Evolutionary conservation across 495 filamentous ascomycete species (phyloP), one percentile per base, ranked within the genome.

Genomic region (Tuber magnatum): DNA sequence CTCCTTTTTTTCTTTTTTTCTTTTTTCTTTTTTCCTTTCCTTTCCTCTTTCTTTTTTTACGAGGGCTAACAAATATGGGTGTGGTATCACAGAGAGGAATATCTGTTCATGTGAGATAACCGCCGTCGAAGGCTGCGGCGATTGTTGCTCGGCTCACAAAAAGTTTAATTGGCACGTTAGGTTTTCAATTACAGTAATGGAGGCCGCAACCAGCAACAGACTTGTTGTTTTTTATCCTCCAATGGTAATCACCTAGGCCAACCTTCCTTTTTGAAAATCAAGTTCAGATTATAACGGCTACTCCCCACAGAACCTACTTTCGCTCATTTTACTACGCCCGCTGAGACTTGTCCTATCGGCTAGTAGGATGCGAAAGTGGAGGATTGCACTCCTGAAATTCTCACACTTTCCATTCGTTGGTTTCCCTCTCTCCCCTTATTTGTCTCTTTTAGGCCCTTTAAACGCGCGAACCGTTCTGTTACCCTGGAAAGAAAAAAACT

Each of bases 291-390:
- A 69, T 82, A 77, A 75, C 83, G 61, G 86, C 85, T 68, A 83
- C 41, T 51, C 51, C 51, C 51, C 76, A 69, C 81, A 92, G 91
- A 97, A 97, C 83, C 87, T 98, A 28, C 87, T 97, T 65, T 91
- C 94, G 1, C 87, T 97, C 69, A 85, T 92, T 68, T 88, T 94
- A 76, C 90, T 97, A 79, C 91, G 94, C 51, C 94, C 94, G 1
- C 85, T 97, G 75, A 88, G 94, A 76, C 85, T 97, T 39, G 88
- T 94, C 76, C 80, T 97, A 35, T 86, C 92, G 3, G 88, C 92
- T 18, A 90, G 90, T 76, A 87, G 88, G 68, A 87, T 97, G 61
- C 91, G 94, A 51, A 81, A 73, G 71, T 77, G 81, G 43, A 91
- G 93, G 72, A 97, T 97, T 79, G 80, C 92, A 68, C 86, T 97